phyloP scores from a whole-genome alignment of 2,329 filamentous ascomycete species.

The Microdochium bolleyi region DNA sequence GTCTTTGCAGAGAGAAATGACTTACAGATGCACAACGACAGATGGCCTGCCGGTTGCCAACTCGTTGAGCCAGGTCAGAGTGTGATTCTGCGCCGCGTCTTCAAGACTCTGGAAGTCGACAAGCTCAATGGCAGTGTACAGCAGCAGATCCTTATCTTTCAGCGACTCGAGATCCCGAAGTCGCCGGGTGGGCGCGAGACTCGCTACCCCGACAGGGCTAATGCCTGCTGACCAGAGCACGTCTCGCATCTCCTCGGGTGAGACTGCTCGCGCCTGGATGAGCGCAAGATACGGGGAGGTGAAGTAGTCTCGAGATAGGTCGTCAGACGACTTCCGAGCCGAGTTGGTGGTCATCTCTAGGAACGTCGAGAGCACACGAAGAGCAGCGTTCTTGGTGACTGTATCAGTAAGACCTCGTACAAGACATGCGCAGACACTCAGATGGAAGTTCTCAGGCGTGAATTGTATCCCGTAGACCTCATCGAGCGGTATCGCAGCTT shows the following conservation, averaged over 20 bases:
- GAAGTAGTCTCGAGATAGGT: constrained; percentile 20
- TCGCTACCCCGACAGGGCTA: constrained; percentile 32
- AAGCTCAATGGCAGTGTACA: constrained; percentile 55
- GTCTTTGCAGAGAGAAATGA: constrained; percentile 4
- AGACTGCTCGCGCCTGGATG: constrained; percentile 48
- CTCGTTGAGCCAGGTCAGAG: constrained; percentile 50
- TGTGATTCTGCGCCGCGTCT: constrained; percentile 51
- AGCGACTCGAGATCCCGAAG: constrained; percentile 36
- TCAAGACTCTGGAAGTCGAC: constrained; percentile 61
- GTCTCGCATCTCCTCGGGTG: constrained; percentile 52
- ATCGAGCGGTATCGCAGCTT: constrained; percentile 53
- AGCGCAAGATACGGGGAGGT: constrained; percentile 53
- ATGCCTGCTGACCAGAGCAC: constrained; percentile 53
- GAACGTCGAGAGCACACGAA: constrained; percentile 55
- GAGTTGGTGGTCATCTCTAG: constrained; percentile 41
- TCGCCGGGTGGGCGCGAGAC: constrained; percentile 28
- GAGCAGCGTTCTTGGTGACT: constrained; percentile 48
- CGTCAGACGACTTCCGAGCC: constrained; percentile 21
- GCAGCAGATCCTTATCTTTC: constrained; percentile 53
- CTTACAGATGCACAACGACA: constrained; percentile 52
- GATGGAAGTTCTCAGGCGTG: constrained; percentile 56
- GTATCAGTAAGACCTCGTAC: constrained; percentile 57
- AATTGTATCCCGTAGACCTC: constrained; percentile 61
- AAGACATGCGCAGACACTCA: constrained; percentile 56
- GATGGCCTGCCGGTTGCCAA: constrained; percentile 45